Conservation (phyloP, 768 basidiomycete species). For the Suillus fuscotomentosus region DNA sequence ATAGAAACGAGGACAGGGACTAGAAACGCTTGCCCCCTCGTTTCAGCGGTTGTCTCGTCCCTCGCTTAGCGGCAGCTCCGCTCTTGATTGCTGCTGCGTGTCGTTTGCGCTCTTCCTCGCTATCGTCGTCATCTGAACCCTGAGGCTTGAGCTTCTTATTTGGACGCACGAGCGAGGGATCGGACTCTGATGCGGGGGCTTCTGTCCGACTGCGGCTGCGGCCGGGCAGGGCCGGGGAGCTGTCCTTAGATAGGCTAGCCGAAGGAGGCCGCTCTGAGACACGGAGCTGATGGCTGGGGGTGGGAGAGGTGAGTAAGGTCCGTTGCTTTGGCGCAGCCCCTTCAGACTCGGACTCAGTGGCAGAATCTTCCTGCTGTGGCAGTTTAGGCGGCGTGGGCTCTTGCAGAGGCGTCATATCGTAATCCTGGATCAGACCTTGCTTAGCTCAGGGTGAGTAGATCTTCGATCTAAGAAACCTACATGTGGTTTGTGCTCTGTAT, state of each 20-base stretch:
- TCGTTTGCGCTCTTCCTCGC: constrained; percentile 51
- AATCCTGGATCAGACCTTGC: constrained; percentile 1
- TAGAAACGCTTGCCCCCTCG: constrained; percentile 75
- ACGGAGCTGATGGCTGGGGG: constrained; percentile 19
- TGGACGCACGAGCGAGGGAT: constrained; percentile 47
- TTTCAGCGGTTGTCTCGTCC: constrained; percentile 71
- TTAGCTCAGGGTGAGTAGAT: neutral
- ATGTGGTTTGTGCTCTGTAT: constrained; percentile 8
- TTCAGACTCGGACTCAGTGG: constrained; percentile 27
- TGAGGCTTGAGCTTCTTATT: constrained; percentile 48
- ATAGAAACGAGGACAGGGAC: constrained; percentile 14
- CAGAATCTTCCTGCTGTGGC: constrained; percentile 21
- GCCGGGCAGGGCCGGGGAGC: constrained; percentile 9
- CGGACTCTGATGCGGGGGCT: constrained; percentile 38
- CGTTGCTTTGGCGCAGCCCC: constrained; percentile 6
- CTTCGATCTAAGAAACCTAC: constrained; percentile 18
- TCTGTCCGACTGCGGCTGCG: constrained; percentile 24
- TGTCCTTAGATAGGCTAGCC: constrained; percentile 18
- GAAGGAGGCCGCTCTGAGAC: constrained; percentile 6
- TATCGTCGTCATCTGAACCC: constrained; percentile 54
- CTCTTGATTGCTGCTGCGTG: constrained; percentile 40
- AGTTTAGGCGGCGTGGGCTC: constrained; percentile 13
- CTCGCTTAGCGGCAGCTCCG: constrained; percentile 41
- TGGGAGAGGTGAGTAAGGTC: constrained; percentile 13
- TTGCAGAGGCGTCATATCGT: constrained; percentile 8